These are phyloP conservation scores for Lagenidium giganteum DNA, from an alignment of 352 stramenopile species.

Conservation along the genomic window DNA sequence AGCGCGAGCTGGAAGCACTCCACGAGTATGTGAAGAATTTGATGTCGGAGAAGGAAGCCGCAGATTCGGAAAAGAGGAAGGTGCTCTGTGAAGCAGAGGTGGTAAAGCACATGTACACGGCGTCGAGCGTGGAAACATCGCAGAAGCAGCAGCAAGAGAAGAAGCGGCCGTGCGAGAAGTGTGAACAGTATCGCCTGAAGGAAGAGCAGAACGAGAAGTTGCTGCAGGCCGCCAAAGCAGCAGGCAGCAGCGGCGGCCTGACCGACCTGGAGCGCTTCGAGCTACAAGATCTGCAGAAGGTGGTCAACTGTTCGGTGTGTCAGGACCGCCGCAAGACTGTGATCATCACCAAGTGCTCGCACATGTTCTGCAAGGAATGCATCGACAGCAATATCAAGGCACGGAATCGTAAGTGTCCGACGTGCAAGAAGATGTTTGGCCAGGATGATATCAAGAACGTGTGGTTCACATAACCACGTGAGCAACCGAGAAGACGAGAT, in stretches of 20 bases:
- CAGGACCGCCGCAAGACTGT: slow-evolving; percentile 82
- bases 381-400: slow-evolving; percentile 86
- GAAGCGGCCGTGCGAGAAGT: slow-evolving; percentile 47
- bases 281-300: slow-evolving; percentile 76
- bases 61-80: slow-evolving; percentile 53
- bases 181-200: slow-evolving; percentile 46
- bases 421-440: slow-evolving; percentile 89
- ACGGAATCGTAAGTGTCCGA: slow-evolving; percentile 86
- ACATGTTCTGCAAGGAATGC: slow-evolving; percentile 89
- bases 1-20: slow-evolving; percentile 63
- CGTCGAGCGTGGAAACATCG: slow-evolving; percentile 26
- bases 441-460: slow-evolving; percentile 84
- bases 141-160: slow-evolving; percentile 61
- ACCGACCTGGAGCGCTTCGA: slow-evolving; percentile 76
- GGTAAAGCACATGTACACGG: slow-evolving; percentile 56
- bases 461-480: slow-evolving; percentile 68
- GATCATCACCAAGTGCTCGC: slow-evolving; percentile 85
- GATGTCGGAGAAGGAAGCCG: slow-evolving; percentile 43
- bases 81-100: slow-evolving; percentile 50
- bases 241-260: slow-evolving; percentile 30
- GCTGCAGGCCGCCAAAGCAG: slow-evolving; percentile 29
- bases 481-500: not conserved
- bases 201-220: slow-evolving; percentile 39
- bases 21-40: slow-evolving; percentile 54
- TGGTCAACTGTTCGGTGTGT: slow-evolving; percentile 82